Evolutionary conservation across 768 basidiomycete species (phyloP).

Genomic region (Phaffia australis): DNA sequence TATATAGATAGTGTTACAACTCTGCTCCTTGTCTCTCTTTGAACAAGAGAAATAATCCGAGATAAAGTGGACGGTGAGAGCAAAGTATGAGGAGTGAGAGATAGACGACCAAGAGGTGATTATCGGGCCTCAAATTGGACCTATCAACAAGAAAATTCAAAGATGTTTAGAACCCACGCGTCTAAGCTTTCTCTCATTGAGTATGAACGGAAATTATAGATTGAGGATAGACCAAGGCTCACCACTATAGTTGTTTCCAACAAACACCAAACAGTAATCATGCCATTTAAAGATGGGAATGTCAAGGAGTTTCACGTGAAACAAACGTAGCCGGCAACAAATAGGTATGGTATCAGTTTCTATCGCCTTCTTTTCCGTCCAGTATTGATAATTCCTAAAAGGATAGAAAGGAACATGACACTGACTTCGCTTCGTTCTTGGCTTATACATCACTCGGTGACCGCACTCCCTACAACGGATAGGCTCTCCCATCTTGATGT

Average conservation of each 20-base stretch:
- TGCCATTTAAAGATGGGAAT: neutral
- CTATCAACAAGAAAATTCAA: neutral
- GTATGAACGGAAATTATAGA: no score
- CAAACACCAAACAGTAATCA: no score
- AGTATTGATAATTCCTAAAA: neutral
- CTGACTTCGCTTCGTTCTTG: constrained; percentile 25
- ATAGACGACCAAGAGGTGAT: neutral
- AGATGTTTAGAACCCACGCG: neutral
- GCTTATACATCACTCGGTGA: constrained; percentile 26
- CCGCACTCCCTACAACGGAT: constrained; percentile 24
- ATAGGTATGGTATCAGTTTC: neutral
- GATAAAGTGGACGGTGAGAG: neutral
- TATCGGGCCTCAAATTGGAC: constrained; percentile 25
- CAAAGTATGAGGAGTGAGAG: neutral
- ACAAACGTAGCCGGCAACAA: neutral
- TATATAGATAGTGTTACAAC: no score
- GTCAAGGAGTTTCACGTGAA: neutral
- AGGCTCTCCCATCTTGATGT: constrained; percentile 25
- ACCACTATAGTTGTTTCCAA: constrained; percentile 10
- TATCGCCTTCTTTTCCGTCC: neutral
- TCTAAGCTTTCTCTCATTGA: neutral
- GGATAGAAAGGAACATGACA: neutral
- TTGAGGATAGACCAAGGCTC: neutral
- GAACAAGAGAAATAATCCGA: no score
- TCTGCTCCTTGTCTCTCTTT: no score